Evolutionary conservation across 176 grass and related monocot species (phyloP).

Genomic region (Rhipidocladum racemiflorum): DNA sequence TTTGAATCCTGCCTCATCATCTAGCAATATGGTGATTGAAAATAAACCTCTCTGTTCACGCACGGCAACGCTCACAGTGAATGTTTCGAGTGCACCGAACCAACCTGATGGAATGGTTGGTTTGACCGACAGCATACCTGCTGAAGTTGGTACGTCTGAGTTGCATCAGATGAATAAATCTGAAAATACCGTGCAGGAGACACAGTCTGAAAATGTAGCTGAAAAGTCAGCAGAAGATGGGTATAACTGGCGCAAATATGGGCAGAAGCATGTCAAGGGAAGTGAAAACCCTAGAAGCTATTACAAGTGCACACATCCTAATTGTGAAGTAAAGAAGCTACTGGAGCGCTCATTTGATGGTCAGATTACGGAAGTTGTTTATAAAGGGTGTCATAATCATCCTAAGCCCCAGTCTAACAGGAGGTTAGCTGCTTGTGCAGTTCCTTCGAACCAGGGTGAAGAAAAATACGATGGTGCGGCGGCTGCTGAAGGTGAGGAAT

Average conservation of each 20-base stretch:
- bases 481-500: conserved; percentile 58
- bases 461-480: conserved; percentile 59
- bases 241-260: conserved; percentile 96
- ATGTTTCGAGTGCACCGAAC: conserved; percentile 35
- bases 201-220: conserved; percentile 51
- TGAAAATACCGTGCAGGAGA: conserved; percentile 48
- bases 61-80: conserved; percentile 39
- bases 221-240: conserved; percentile 83
- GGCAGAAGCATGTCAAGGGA: conserved; percentile 97
- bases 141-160: conserved; percentile 50
- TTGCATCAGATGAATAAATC: conserved; percentile 40
- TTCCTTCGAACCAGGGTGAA: conserved; percentile 61
- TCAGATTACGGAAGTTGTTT: conserved; percentile 84
- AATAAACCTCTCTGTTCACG: conserved; percentile 40
- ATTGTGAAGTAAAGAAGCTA: conserved; percentile 96
- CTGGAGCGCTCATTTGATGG: conserved; percentile 86
- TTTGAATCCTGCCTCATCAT: conserved; percentile 37
- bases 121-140: conserved; percentile 37
- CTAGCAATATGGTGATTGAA: conserved; percentile 44
- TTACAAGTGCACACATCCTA: conserved; percentile 99
- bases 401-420: conserved; percentile 81
- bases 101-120: conserved; percentile 52
- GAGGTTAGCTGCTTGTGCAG: conserved; percentile 52
- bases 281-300: conserved; percentile 97
- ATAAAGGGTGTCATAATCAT: conserved; percentile 92